Evolutionary conservation across 78 protist species (phyloP).

Genomic region (Capsaspora owczarzaki): DNA sequence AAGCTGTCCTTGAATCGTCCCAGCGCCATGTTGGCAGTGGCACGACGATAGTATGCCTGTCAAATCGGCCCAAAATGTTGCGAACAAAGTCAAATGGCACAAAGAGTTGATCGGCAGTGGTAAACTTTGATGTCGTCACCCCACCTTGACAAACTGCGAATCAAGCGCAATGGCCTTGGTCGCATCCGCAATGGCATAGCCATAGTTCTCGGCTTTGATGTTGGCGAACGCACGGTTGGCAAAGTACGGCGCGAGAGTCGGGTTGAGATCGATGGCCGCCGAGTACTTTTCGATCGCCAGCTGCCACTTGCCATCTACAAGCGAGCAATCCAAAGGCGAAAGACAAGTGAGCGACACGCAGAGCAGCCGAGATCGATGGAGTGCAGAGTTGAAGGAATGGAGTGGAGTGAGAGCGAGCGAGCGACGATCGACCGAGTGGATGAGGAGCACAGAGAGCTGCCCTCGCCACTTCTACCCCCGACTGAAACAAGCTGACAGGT

Average conservation of each 20-base stretch:
- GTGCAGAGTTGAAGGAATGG: no score
- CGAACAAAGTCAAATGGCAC: background rate
- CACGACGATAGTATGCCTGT: slow-evolving; percentile 80
- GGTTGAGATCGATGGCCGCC: slow-evolving; percentile 59
- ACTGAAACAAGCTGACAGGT: no score
- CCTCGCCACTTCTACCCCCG: no score
- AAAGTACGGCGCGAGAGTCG: slow-evolving; percentile 18
- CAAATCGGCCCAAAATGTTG: background rate
- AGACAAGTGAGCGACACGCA: no score
- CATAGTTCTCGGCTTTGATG: slow-evolving; percentile 62
- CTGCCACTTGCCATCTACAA: no score
- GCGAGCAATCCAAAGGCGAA: no score
- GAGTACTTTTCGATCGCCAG: slow-evolving; percentile 56
- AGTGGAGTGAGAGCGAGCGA: no score
- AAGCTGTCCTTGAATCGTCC: slow-evolving; percentile 71
- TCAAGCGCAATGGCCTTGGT: slow-evolving; percentile 57
- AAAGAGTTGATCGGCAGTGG: background rate
- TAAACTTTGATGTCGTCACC: no score
- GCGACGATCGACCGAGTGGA: no score
- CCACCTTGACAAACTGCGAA: slow-evolving; percentile 54
- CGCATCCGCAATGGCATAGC: slow-evolving; percentile 68
- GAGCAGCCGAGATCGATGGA: no score
- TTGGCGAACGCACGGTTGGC: slow-evolving; percentile 74
- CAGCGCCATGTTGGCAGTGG: slow-evolving; percentile 72
- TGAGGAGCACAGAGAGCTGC: no score